These are phyloP conservation scores for Talaromyces sp. DNA, from an alignment of 2,329 filamentous ascomycete genomes.

Conservation along the genomic window DNA sequence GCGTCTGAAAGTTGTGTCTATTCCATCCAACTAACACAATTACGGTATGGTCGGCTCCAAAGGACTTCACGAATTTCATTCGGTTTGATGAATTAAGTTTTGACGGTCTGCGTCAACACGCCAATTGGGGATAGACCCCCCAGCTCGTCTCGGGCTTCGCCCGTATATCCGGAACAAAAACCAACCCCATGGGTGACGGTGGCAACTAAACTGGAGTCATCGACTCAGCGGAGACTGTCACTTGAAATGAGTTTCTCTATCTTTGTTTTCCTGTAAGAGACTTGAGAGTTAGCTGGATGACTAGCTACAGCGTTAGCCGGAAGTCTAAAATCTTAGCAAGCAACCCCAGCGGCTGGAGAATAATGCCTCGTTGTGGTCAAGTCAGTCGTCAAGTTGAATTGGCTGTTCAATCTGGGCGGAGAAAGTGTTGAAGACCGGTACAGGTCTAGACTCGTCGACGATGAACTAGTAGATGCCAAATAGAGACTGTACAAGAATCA, in stretches of 20 bases:
- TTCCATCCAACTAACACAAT: not conserved
- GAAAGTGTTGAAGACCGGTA: no score
- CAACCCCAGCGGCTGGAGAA: not conserved
- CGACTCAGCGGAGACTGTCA: not conserved
- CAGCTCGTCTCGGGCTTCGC: not conserved
- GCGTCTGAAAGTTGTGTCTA: not conserved
- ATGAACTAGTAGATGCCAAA: constrained; percentile 1
- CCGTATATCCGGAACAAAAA: not conserved
- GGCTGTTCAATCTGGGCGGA: no score
- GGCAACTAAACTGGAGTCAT: not conserved
- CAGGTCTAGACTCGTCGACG: not conserved
- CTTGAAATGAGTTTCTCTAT: not conserved
- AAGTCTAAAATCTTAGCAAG: not conserved
- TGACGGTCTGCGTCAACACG: not conserved
- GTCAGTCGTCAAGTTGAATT: not conserved
- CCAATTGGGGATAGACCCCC: not conserved
- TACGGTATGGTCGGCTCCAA: not conserved
- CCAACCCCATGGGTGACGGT: not conserved
- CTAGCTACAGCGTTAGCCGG: not conserved
- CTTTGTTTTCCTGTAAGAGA: not conserved
- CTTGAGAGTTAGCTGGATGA: not conserved
- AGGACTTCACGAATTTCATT: not conserved
- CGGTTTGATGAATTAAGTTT: not conserved
- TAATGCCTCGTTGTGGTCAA: not conserved
- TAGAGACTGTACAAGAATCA: not conserved